Percentiles rank a stretch among this genome's conserved stretches.
Conservation (phyloP, 2,329 filamentous ascomycete species). For the Lasiodiplodia hormozganensis region DNA sequence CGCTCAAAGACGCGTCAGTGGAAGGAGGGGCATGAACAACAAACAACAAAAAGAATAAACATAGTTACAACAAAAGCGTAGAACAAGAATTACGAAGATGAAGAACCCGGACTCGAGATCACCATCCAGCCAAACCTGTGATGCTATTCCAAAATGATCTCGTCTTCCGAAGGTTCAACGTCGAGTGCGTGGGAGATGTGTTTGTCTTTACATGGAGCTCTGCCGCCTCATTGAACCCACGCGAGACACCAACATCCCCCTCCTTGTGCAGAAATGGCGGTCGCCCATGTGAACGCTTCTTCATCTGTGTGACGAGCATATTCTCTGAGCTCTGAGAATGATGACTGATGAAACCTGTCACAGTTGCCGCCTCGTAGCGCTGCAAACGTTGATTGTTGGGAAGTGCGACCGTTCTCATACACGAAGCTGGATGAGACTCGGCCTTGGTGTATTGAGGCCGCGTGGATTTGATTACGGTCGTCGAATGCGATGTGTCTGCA, state of each 20-base stretch:
- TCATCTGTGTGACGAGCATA: conserved; percentile 8
- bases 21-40: conserved; percentile 1
- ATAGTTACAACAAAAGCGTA: conserved; percentile 6
- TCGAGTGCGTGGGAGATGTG: neutral
- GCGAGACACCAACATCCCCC: neutral
- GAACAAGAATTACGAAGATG: neutral
- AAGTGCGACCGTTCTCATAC: neutral
- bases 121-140: conserved; percentile 24
- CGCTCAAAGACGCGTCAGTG: conserved; percentile 17
- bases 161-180: conserved; percentile 15
- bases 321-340: conserved; percentile 14
- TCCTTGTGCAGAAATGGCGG: too few relatives aligned
- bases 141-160: conserved; percentile 26
- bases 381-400: neutral
- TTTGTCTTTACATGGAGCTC: neutral
- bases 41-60: conserved; percentile 8
- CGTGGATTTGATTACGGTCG: neutral
- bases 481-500: neutral
- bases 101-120: neutral
- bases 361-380: conserved; percentile 3
- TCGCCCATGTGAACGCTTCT: neutral
- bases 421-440: neutral
- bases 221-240: neutral
- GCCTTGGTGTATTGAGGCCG: neutral
- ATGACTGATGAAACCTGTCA: neutral